Percentiles rank a stretch among this genome's conserved stretches.
phyloP scores from a whole-genome alignment of 495 filamentous ascomycete species.

The Lepidopterella palustris region DNA sequence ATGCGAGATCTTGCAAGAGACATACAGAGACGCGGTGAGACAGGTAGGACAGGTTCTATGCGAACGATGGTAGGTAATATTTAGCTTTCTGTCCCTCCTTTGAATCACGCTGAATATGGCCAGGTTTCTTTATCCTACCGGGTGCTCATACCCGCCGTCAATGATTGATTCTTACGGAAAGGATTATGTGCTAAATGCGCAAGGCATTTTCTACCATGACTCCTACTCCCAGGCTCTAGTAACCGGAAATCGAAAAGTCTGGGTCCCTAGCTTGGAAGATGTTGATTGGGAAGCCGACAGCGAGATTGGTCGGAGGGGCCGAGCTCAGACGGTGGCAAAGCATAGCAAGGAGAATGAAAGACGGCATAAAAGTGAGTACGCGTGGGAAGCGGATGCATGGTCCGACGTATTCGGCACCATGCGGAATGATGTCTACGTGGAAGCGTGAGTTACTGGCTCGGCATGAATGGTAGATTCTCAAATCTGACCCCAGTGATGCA shows the following conservation, averaged over 20 bases:
- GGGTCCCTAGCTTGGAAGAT: background rate
- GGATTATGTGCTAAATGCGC: constrained; percentile 5
- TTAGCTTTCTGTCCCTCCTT: background rate
- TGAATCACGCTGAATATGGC: background rate
- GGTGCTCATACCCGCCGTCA: background rate
- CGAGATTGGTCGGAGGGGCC: background rate
- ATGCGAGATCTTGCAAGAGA: background rate
- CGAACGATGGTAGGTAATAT: background rate
- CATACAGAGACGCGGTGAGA: background rate
- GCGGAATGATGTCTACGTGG: constrained; percentile 3
- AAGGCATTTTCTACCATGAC: constrained; percentile 7
- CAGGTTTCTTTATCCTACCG: background rate
- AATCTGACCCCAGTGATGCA: background rate
- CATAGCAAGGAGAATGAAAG: constrained; percentile 7
- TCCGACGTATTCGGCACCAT: constrained; percentile 8
- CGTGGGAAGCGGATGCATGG: constrained; percentile 11
- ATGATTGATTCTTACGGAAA: background rate
- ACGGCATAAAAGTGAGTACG: constrained; percentile 5
- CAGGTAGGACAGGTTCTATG: background rate
- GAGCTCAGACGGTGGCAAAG: constrained; percentile 2
- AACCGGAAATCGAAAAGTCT: background rate
- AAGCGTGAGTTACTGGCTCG: constrained; percentile 1
- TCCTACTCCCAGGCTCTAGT: background rate
- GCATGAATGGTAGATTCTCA: background rate
- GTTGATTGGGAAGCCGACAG: background rate